Base-by-base conservation (phyloP, 768 basidiomycete species). In the Boletus rufocinnamomeus region DNA sequence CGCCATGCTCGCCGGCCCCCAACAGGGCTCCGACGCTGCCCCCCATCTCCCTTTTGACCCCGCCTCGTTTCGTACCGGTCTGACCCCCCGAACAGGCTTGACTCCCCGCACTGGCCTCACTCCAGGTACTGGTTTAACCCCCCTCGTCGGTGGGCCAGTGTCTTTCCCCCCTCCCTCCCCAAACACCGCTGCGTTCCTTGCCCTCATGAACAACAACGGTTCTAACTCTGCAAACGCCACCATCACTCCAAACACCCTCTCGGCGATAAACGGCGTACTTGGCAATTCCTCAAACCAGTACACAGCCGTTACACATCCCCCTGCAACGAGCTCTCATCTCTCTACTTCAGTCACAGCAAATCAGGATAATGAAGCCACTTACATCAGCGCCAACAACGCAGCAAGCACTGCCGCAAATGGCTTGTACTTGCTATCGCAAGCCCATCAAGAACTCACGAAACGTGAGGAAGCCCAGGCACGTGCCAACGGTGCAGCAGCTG, bases 361-460 rank as follows among this genome's bases (percentile, higher is more conserved):
- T 45, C 75, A 72, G 32, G 74, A 76, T 28, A 72, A 61, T 40
- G 66, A 75, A 17, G 35, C 72, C 21, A 57, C 66, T 57, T 79
- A 75, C 48, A 72, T 69, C 60, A 75, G 77, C 23, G 76, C 88
- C 3, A 79, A 80, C 49, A 86, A 77, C 43, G 83, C 89, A 10
- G 80, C 92, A 2, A 82, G 74, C 45, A 80, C 84, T 21, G 92
- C 93, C 54, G 89, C 93, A 52, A 97, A 96, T 69, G 95, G 95
- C 28, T 84, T 98, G 47, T 98, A 95, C 77, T 80, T 98, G 49
- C 86, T 98, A 53, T 89, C 87, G 1, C 95, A 98, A 75, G 95
- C 95, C 28, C 95, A 97, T 70, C 95, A 97, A 72, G 95, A 96
- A 79, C 85, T 97, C 59, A 92, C 91, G 38, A 96, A 95, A 77